Base-by-base conservation (phyloP, 2,329 filamentous ascomycete species). In the Fragosphaeria purpurea region DNA sequence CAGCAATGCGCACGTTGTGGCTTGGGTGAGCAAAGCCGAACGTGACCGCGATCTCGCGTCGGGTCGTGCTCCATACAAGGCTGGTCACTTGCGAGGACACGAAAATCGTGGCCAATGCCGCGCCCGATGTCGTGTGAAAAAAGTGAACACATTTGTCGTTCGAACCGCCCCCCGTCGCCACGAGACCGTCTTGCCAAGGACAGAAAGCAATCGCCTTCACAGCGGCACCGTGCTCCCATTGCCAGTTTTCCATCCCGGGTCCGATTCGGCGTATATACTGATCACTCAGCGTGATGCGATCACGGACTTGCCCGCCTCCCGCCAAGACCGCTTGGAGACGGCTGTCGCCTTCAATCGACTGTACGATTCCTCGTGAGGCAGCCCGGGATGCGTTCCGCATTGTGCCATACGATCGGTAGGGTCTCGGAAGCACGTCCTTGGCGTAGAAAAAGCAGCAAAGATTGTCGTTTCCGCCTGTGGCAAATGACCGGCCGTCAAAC, bases 151-250 rank as follows among this genome's bases (percentile, higher is more conserved):
- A 88, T 59, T 88, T 88, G 69, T 98, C 91, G 61, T 94, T 95
- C 44, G 87, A 91, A 31, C 93, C 93, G 40, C 93, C 91, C 4
- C 93, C 89, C 1, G 91, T 94, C 11, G 93, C 93, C 40, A 98
- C 68, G 5, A 98, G 75, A 4, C 85, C 86, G 31, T 86, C 80
- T 51, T 91, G 86, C 91, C 90, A 98, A 0, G 93, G 91, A 56
- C 91, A 95, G 67, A 97, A 97, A 2, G 93, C 89, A 58, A 97
- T 93, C 35, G 93, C 93, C 67, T 98, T 98, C 57, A 97, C 86
- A 3, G 93, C 93, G 1, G 91, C 91, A 32, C 80, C 80, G 63
- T 98, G 88, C 9, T 73, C 66, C 79, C 88, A 93, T 35, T 77
- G 77, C 63, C 95, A 82, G 59, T 77, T 83, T 60, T 86, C 80